A percentile compares a stretch with the other conserved stretches of the same genome.
These are phyloP conservation scores for Backusella mclennaniae DNA, from an alignment of 192 early-diverging fungal species.

Conservation along the genomic window DNA sequence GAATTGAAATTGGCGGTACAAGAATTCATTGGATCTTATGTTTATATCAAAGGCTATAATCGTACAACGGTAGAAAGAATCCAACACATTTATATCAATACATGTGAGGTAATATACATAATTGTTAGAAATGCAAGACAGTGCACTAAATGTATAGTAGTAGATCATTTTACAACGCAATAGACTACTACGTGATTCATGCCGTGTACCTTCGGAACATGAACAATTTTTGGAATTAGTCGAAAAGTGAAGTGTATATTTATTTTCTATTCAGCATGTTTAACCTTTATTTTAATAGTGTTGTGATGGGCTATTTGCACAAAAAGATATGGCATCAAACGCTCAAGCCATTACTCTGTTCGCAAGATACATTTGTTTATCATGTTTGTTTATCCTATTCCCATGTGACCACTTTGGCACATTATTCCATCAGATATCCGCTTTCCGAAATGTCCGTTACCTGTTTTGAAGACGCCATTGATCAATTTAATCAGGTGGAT, in stretches of 20 bases:
- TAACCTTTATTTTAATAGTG: constrained; percentile 22
- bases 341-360: constrained; percentile 36
- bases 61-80: constrained; percentile 48
- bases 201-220: constrained; percentile 38
- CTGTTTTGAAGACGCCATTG: constrained; percentile 37
- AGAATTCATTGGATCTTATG: constrained; percentile 53
- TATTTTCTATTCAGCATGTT: no score
- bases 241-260: constrained; percentile 40
- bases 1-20: constrained; percentile 41
- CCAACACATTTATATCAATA: constrained; percentile 45
- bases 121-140: background rate
- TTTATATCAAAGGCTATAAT: constrained; percentile 54
- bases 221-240: constrained; percentile 45
- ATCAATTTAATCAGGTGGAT: constrained; percentile 26
- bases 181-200: constrained; percentile 22
- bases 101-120: constrained; percentile 27
- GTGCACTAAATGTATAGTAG: background rate
- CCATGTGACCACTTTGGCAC: constrained; percentile 28
- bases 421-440: constrained; percentile 40
- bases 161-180: constrained; percentile 25
- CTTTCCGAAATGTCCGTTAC: constrained; percentile 34
- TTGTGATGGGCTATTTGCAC: constrained; percentile 49
- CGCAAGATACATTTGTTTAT: constrained; percentile 43
- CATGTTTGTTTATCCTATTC: constrained; percentile 36
- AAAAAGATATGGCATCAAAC: constrained; percentile 54